These are phyloP conservation scores for Kluyveromyces marxianus DNA, from an alignment of 1,139 yeast genomes.

Conservation along the genomic window DNA sequence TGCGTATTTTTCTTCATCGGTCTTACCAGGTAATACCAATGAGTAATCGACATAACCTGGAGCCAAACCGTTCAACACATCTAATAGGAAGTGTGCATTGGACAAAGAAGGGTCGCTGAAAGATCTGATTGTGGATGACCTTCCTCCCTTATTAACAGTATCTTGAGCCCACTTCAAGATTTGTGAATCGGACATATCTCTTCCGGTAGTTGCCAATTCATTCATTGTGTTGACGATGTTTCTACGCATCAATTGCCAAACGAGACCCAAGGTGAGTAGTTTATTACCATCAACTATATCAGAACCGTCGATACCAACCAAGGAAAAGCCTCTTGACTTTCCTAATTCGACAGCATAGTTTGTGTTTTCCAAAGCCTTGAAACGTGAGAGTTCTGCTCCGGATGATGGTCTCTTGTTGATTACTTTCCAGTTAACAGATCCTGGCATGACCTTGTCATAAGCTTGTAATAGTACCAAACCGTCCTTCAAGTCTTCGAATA, in stretches of 20 bases:
- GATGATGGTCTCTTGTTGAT: slow-evolving; percentile 70
- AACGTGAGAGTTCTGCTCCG: slow-evolving; percentile 77
- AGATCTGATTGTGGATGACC: slow-evolving; percentile 59
- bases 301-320: slow-evolving; percentile 97
- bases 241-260: slow-evolving; percentile 98
- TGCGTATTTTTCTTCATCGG: slow-evolving; percentile 83
- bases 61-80: slow-evolving; percentile 84
- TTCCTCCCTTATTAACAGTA: slow-evolving; percentile 80
- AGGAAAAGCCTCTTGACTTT: slow-evolving; percentile 80
- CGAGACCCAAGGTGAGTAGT: slow-evolving; percentile 85
- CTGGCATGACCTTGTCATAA: slow-evolving; percentile 91
- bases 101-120: slow-evolving; percentile 76
- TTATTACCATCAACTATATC: slow-evolving; percentile 94
- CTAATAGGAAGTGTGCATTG: slow-evolving; percentile 74
- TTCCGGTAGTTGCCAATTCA: slow-evolving; percentile 62
- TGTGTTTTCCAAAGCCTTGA: slow-evolving; percentile 92
- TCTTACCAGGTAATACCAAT: slow-evolving; percentile 68
- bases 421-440: slow-evolving; percentile 71
- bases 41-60: slow-evolving; percentile 98
- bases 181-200: slow-evolving; percentile 72
- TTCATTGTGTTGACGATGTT: slow-evolving; percentile 81
- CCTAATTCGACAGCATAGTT: slow-evolving; percentile 96
- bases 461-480: slow-evolving; percentile 88
- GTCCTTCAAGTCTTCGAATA: slow-evolving; percentile 92
- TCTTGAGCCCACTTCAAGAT: slow-evolving; percentile 91